Evolutionary conservation across 306 rosid species (phyloP), one percentile per base, ranked within the genome.

Genomic region (Hylodesmum podocarpum): DNA sequence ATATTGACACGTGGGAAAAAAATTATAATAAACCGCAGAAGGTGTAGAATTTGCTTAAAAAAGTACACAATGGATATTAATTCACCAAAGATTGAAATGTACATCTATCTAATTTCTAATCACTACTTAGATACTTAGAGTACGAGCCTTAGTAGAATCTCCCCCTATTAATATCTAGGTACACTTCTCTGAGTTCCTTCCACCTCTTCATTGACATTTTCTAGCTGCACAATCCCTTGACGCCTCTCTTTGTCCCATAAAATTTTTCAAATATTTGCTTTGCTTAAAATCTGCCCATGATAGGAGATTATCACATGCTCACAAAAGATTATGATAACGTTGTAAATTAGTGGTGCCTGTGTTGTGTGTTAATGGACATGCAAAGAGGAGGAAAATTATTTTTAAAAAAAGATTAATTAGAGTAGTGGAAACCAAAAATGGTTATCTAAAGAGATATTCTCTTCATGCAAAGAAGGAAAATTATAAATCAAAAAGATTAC

Each of bases 121-220:
- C n/a, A n/a, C n/a, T n/a, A n/a, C n/a, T n/a, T n/a, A 16, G 18
- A 15, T 25, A 83, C 97, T 81, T 87, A 92, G 97, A 3, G 98
- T 97, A 79, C 92, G 97, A 46, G 98, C 97, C 85, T 95, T 95
- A 0, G 97, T 97, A 11, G 98, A 95, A 82, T 95, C 98, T 76
- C 98, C 98, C 83, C 92, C 98, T 0, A 97, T 95, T 84, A 95
- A 83, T 73, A 95, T 92, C 92, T 90, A 83, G 55, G 98, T 95
- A 77, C 98, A 95, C 71, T 85, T 86, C 0, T 92, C 97, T 5
- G 98, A 95, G 76, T 92, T 87, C 78, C 62, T 92, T 46, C 97
- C 91, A 33, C 98, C 97, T n/a, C 98, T 43, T 86, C 86, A 84
- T 95, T 95, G 15, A 97, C 98, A 77, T 95, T 97, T 55, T 92